These are phyloP conservation scores for Stereocaulon alpinum DNA, from an alignment of 495 filamentous ascomycete genomes.

Conservation along the genomic window DNA sequence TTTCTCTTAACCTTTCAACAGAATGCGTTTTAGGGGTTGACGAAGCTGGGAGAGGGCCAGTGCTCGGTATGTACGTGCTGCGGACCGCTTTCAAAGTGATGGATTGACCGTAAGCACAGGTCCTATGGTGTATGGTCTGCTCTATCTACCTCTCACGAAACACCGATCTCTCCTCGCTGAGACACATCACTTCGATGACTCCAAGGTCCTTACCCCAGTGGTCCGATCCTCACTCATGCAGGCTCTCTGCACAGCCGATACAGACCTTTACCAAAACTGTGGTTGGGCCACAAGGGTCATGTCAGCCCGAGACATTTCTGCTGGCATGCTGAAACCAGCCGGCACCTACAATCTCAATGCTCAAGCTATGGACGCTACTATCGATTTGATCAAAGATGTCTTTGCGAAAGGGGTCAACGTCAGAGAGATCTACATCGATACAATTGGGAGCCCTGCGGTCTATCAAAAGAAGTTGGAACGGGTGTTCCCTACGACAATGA, in stretches of 20 bases:
- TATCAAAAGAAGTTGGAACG: constrained; percentile 80
- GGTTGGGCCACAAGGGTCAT: constrained; percentile 76
- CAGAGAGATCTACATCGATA: constrained; percentile 87
- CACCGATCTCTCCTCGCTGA: constrained; percentile 62
- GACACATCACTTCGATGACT: constrained; percentile 82
- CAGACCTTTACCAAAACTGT: constrained; percentile 57
- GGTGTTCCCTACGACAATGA: constrained; percentile 65
- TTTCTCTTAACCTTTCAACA: constrained; percentile 32
- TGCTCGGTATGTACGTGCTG: constrained; percentile 45
- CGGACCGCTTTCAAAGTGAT: neutral
- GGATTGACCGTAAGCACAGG: constrained; percentile 28
- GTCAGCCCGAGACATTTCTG: constrained; percentile 72
- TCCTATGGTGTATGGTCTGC: constrained; percentile 92
- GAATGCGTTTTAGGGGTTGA: constrained; percentile 76
- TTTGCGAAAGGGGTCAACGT: constrained; percentile 67
- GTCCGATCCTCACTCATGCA: constrained; percentile 69
- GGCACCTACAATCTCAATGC: constrained; percentile 86
- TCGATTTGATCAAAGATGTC: constrained; percentile 69
- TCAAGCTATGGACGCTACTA: constrained; percentile 93
- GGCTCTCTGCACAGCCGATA: constrained; percentile 52
- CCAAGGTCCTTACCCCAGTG: constrained; percentile 68
- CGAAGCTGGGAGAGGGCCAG: constrained; percentile 90
- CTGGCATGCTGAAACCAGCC: constrained; percentile 64
- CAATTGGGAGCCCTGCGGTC: constrained; percentile 67
- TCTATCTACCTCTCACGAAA: constrained; percentile 63